phyloP scores from a whole-genome alignment of 441 rosid genomes.

The Breynia disticha region DNA sequence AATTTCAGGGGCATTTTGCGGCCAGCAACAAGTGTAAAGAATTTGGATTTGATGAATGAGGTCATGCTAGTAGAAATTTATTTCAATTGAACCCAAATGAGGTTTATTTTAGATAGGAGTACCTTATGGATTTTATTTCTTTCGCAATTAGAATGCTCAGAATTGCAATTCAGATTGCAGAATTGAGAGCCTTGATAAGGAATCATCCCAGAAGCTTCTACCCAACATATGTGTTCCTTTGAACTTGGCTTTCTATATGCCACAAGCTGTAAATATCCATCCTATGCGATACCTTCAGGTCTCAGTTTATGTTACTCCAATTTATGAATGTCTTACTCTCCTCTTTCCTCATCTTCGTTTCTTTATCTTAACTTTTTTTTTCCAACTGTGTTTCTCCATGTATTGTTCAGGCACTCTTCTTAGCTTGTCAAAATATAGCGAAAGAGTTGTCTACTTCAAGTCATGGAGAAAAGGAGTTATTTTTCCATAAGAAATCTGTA shows the following conservation, averaged over 20 bases:
- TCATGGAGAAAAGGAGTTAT: conserved; percentile 35
- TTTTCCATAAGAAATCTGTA: conserved; percentile 46
- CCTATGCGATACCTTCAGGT: conserved; percentile 78
- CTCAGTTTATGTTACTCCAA: background rate
- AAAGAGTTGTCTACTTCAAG: conserved; percentile 30
- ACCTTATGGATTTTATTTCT: conserved; percentile 13
- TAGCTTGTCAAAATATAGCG: conserved; percentile 61
- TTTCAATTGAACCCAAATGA: conserved; percentile 8
- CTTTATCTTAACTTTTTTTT: background rate
- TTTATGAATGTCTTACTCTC: conserved; percentile 5
- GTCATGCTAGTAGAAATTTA: conserved; percentile 33
- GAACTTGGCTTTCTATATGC: conserved; percentile 65
- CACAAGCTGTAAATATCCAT: conserved; percentile 72
- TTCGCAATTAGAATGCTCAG: conserved; percentile 64
- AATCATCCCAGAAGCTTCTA: conserved; percentile 46
- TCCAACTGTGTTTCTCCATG: conserved; percentile 14
- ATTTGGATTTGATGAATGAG: conserved; percentile 40
- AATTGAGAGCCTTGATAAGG: conserved; percentile 50
- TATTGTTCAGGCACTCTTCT: conserved; percentile 61
- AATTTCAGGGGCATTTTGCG: conserved; percentile 74
- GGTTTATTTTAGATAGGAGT: conserved; percentile 12
- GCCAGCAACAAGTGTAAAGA: conserved; percentile 70
- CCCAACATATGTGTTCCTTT: conserved; percentile 56
- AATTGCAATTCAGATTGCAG: conserved; percentile 65
- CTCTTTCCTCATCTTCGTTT: background rate